These are phyloP conservation scores for Lanmaoa pseudosensibilis DNA, from an alignment of 768 basidiomycete genomes.

Conservation along the genomic window DNA sequence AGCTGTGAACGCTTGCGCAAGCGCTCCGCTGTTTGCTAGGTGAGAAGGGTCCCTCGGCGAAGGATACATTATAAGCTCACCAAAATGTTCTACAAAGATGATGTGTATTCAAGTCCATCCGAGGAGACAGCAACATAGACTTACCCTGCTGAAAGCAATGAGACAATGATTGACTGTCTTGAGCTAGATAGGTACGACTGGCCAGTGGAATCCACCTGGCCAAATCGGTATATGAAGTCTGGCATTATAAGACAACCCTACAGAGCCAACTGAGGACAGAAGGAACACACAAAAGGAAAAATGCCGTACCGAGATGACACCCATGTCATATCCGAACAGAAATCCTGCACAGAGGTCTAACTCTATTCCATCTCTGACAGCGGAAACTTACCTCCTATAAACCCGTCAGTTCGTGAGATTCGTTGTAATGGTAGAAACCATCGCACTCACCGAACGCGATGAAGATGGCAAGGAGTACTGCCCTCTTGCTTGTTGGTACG, in stretches of 20 bases:
- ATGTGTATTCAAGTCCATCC: background rate
- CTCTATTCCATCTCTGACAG: background rate
- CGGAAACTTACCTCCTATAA: conserved; percentile 22
- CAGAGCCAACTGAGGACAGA: background rate
- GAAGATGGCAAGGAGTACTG: conserved; percentile 65
- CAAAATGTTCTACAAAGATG: conserved; percentile 45
- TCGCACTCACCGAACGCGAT: conserved; percentile 64
- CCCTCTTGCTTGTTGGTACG: conserved; percentile 61
- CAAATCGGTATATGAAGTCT: conserved; percentile 72
- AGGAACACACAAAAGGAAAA: background rate
- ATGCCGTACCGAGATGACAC: conserved; percentile 63
- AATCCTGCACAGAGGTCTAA: conserved; percentile 41
- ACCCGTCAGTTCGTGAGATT: background rate
- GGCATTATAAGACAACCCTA: conserved; percentile 80
- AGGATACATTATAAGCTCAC: conserved; percentile 32
- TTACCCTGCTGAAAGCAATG: conserved; percentile 72
- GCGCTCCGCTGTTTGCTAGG: conserved; percentile 48
- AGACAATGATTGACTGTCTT: conserved; percentile 76
- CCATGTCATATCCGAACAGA: conserved; percentile 75
- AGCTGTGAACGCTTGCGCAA: conserved; percentile 72
- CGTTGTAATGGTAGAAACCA: background rate
- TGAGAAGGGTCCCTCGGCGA: conserved; percentile 4
- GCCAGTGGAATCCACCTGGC: conserved; percentile 49
- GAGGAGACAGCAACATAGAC: background rate
- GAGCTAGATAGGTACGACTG: conserved; percentile 53